phyloP scores from a whole-genome alignment of 768 basidiomycete species.

The Agrocybe chaxingu region DNA sequence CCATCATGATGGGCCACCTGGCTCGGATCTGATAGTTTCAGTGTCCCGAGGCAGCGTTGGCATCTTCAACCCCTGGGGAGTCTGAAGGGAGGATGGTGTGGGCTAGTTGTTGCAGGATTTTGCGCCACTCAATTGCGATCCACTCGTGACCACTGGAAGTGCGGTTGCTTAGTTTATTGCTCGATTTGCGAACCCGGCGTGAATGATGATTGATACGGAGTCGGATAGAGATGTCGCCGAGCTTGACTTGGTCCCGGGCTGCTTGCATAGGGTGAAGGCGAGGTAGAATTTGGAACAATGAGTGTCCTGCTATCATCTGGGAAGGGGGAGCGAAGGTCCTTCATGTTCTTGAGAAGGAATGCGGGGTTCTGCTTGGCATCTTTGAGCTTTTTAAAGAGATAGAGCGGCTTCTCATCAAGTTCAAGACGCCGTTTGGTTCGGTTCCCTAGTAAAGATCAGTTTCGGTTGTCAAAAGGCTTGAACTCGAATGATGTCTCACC shows the following conservation, averaged over 20 bases:
- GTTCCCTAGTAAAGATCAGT: conserved; percentile 39
- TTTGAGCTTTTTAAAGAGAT: conserved; percentile 96
- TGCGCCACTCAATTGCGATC: too few relatives aligned
- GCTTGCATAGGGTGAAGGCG: too few relatives aligned
- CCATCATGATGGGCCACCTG: too few relatives aligned
- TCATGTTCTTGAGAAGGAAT: conserved; percentile 95
- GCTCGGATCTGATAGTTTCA: too few relatives aligned
- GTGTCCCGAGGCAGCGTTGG: too few relatives aligned
- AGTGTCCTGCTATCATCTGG: conserved; percentile 32
- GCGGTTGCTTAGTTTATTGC: too few relatives aligned
- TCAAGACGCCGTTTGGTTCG: conserved; percentile 88
- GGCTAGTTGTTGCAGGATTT: too few relatives aligned
- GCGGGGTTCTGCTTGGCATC: conserved; percentile 96
- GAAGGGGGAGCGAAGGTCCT: conserved; percentile 92
- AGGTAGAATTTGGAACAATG: too few relatives aligned
- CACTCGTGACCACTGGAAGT: too few relatives aligned
- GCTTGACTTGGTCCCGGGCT: not conserved
- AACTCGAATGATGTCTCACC: conserved; percentile 44
- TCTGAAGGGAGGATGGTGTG: too few relatives aligned
- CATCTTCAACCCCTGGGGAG: too few relatives aligned
- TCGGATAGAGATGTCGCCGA: not conserved
- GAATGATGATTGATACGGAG: not conserved
- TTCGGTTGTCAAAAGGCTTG: not conserved
- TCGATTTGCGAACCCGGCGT: not conserved
- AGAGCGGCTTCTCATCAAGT: conserved; percentile 92